Evolutionary conservation across 140 eudicot genomes (phyloP).

Genomic region (Stevia rebaudiana): DNA sequence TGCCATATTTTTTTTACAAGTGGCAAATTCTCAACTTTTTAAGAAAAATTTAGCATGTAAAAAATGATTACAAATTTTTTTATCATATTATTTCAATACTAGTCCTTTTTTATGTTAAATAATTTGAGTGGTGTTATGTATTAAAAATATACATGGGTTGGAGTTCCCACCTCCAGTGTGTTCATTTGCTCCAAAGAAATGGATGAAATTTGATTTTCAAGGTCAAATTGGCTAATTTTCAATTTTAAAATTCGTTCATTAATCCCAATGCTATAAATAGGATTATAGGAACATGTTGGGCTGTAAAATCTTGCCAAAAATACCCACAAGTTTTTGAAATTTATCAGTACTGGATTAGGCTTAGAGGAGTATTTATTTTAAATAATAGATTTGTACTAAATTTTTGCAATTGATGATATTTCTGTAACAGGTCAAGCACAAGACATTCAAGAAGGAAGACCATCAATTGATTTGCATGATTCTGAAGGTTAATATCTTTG

Average conservation of each 20-base stretch:
- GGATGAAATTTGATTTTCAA: not conserved
- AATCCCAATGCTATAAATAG: not conserved
- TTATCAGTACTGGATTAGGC: constrained; percentile 3
- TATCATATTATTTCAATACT: not conserved
- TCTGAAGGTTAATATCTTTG: constrained; percentile 73
- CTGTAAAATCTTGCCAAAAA: not conserved
- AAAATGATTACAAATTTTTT: not conserved
- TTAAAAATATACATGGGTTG: not conserved
- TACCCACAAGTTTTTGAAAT: not conserved
- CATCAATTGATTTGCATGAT: constrained; percentile 38
- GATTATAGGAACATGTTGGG: constrained; percentile 7
- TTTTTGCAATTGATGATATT: constrained; percentile 11
- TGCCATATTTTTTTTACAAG: constrained; percentile 12
- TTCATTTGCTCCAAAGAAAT: not conserved
- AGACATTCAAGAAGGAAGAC: constrained; percentile 40
- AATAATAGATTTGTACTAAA: not conserved
- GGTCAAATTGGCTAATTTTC: not conserved
- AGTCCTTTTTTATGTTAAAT: not conserved
- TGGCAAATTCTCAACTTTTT: not conserved
- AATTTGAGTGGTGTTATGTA: not conserved
- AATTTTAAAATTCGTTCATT: not conserved
- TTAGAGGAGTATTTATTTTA: not conserved
- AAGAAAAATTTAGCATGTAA: not conserved
- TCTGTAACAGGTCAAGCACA: constrained; percentile 37
- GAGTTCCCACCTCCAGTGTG: not conserved